Base-by-base conservation (phyloP, 495 filamentous ascomycete species). In the Aspergillus incahuasiensis region DNA sequence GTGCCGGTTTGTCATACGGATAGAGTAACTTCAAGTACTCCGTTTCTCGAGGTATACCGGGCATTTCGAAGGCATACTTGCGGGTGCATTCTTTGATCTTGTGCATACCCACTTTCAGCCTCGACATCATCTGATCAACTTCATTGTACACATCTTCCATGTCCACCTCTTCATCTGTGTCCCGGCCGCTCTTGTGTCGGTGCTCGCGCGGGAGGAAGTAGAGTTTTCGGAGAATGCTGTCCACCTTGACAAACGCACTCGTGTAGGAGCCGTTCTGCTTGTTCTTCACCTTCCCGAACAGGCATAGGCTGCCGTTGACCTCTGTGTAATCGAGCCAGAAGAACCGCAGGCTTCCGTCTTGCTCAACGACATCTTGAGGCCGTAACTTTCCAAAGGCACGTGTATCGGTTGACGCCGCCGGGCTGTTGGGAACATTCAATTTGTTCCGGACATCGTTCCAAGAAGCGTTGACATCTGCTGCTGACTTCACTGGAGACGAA, bases 301-400 rank as follows among this genome's bases (percentile, higher is more conserved):
- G 79, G 68, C 91, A 96, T 3, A 98, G 75, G 59, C 84, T 90
- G 40, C 92, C 95, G 65, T 92, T 91, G 68, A 97, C 76, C 67
- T 98, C 94, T 0, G 90, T 91, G 61, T 95, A 97, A 66, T 98
- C 94, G 12, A 91, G 84, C 94, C 94, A 98, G 73, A 96, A 98
- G 77, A 98, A 87, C 60, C 86, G 87, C 16, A 98, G 75, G 62
- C 87, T 92, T 20, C 95, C 94, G 65, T 98, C 91, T 59, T 87
- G 83, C 65, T 97, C 94, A 28, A 94, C 79, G 16, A 88, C 90
- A 66, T 94, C 86, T 57, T 86, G 80, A 18, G 89, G 78, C 42
- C 84, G 82, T 18, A 96, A 70, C 68, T 97, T 98, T 8, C 91
- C 92, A 66, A 89, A 79, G 9, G 66, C 75, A 21, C 71, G 72